Evolutionary conservation across 2,329 filamentous ascomycete genomes (phyloP).

Genomic region (Aspergillus fijiensis): DNA sequence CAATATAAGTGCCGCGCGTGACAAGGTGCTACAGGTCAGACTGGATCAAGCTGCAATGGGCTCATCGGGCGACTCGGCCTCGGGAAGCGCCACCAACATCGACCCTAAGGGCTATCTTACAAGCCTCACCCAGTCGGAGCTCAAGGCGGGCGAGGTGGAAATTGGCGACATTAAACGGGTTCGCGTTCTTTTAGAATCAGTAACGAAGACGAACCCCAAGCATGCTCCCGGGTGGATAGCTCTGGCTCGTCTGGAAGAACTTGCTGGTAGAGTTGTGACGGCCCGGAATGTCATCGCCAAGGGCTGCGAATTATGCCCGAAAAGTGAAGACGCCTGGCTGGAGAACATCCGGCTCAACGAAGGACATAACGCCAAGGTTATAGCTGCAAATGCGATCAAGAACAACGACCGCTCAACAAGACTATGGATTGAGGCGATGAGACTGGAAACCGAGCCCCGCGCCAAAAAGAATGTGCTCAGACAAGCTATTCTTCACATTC

Average conservation of each 20-base stretch:
- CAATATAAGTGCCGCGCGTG: conserved; percentile 90
- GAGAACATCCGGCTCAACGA: conserved; percentile 95
- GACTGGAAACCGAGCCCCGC: conserved; percentile 75
- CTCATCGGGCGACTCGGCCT: conserved; percentile 65
- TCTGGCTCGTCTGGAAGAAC: conserved; percentile 84
- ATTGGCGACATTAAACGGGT: conserved; percentile 96
- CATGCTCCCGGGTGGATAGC: conserved; percentile 97
- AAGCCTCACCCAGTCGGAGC: conserved; percentile 77
- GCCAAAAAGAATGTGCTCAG: conserved; percentile 92
- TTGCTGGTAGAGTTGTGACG: conserved; percentile 86
- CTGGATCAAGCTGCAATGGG: conserved; percentile 82
- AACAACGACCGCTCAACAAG: conserved; percentile 84
- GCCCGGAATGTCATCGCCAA: conserved; percentile 84
- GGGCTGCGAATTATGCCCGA: conserved; percentile 87
- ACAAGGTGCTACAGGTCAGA: conserved; percentile 93
- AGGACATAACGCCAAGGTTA: conserved; percentile 89
- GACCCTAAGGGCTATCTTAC: conserved; percentile 96
- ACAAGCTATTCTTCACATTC: conserved; percentile 87
- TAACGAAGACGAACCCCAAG: conserved; percentile 94
- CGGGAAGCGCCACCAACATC: conserved; percentile 83
- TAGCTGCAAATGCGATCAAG: conserved; percentile 89
- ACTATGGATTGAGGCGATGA: conserved; percentile 95
- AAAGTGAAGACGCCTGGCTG: conserved; percentile 92
- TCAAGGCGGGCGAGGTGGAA: conserved; percentile 75
- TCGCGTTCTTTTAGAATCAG: conserved; percentile 86